Base-by-base conservation (phyloP, 805 yeast species). In the Yamadazyma laniorum region DNA sequence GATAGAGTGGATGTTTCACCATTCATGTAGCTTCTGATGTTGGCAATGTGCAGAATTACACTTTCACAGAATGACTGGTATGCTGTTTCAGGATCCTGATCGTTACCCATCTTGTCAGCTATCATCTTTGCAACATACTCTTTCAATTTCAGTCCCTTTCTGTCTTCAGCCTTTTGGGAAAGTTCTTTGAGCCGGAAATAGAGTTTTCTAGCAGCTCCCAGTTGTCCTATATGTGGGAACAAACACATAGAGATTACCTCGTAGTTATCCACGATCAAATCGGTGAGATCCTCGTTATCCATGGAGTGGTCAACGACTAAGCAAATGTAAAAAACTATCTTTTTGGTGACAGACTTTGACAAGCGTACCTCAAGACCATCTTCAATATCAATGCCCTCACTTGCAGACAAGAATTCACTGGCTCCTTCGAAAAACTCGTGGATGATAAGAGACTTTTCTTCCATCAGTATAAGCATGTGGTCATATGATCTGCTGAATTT, bases 401-500 rank as follows among this genome's bases (percentile, higher is more conserved):
- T 45, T 1, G 66, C 61, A 3, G 59, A 49, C 12, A 65, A 49
- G 35, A 63, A 64, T n/a, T 48, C 46, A 17, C 52, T 47, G 25
- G 65, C 73, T 44, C 75, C 77, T n/a, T 78, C 67, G 42, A 85
- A 67, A 47, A 83, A 80, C 53, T 81, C 88, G 58, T 82, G 89
- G 25, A 85, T 55, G 11, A 85, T 52, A 87, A 82, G 80, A 47
- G 76, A 74, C 43, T 63, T 68, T 49, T 84, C 91, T 34, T 80
- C 67, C 8, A 72, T 77, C 12, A 84, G 75, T 25, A 84, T 57
- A 4, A 57, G 62, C 15, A 84, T 44, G 25, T 44, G 36, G 0
- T 61, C 38, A 0, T 89, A 90, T 45, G 66, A 63, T 51, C 91
- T 67, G 7, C 85, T 76, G 49, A 80, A 79, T 11, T 55, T 50